Evolutionary conservation across 495 filamentous ascomycete species (phyloP).

Genomic region (Hypoxylon crocopeplum): DNA sequence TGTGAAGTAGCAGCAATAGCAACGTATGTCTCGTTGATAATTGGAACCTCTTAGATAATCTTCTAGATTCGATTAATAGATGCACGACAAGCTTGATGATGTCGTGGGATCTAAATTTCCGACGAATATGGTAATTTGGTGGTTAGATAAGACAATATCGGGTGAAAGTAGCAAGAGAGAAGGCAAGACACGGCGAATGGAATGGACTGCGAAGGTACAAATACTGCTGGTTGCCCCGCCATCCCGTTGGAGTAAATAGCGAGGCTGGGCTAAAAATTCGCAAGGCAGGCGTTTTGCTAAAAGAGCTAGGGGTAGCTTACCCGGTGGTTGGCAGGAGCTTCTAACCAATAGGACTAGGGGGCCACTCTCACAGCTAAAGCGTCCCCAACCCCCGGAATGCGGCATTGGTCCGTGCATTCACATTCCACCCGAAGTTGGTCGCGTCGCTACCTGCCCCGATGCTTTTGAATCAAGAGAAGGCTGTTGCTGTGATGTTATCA

Average conservation of each 20-base stretch:
- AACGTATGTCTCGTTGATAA: too few relatives aligned
- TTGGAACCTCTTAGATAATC: too few relatives aligned
- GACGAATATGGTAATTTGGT: too few relatives aligned
- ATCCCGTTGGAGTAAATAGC: conserved; percentile 49
- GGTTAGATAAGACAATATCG: too few relatives aligned
- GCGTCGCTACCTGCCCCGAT: too few relatives aligned
- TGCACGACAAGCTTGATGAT: too few relatives aligned
- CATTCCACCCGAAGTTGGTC: neutral
- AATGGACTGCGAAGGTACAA: conserved; percentile 23
- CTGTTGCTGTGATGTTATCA: neutral
- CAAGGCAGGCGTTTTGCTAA: conserved; percentile 41
- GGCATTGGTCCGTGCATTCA: neutral
- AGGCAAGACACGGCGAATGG: conserved; percentile 6
- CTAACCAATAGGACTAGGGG: too few relatives aligned
- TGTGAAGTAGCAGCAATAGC: too few relatives aligned
- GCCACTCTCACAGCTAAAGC: neutral
- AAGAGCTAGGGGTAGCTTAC: conserved; percentile 1
- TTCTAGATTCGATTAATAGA: conserved; percentile 1
- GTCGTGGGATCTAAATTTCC: neutral
- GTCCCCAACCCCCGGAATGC: conserved; percentile 16
- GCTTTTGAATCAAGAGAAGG: neutral
- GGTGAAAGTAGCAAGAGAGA: conserved; percentile 9
- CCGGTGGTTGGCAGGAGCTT: conserved; percentile 31
- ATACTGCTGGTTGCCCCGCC: conserved; percentile 53
- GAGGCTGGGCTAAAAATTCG: conserved; percentile 48